Base-by-base conservation (phyloP, 2,329 filamentous ascomycete species). In the Pseudomassariella vexata region DNA sequence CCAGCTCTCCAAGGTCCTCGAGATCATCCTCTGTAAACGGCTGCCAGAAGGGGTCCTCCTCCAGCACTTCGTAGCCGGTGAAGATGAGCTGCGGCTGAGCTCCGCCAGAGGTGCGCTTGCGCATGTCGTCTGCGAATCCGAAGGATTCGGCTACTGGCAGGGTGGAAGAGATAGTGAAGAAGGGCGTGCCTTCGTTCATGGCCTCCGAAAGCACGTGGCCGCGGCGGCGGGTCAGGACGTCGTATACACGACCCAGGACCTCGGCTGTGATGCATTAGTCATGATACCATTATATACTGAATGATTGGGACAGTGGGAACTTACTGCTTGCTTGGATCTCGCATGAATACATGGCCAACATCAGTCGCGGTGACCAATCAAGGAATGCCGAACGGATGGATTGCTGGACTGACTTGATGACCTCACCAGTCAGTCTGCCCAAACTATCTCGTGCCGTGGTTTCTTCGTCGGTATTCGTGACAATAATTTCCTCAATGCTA, bases 21-120 rank as follows among this genome's bases (percentile, higher is more conserved):
- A 98, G 62, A 52, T 98, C 87, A 56, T 96, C 92, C 54, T 96
- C 92, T 0, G 90, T 96, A 44, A 87, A 88, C 2, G 92, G 92
- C 28, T 94, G 88, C 92, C 92, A 98, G 65, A 94, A 94, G 0
- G 92, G 92, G 65, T 98, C 92, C 61, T 95, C 83, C 55, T 96
- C 88, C 3, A 96, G 68, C 46, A 94, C 76, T 59, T 95, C 87
- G 53, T 89, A 98, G 1, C 92, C 92, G 6, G 85, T 77, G 55
- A 96, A 98, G 39, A 94, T 82, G 22, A 98, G 71, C 67, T 96
- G 92, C 30, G 92, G 92, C 49, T 86, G 84, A 1, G 92, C 92
- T 3, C 85, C 86, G 3, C 92, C 92, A 6, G 82, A 88, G 1
- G 88, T 95, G 6, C 89, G 76, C 64, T 96, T 96, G 37, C 92